phyloP scores from a whole-genome alignment of 495 filamentous ascomycete species.

The Talaromyces adpressus region DNA sequence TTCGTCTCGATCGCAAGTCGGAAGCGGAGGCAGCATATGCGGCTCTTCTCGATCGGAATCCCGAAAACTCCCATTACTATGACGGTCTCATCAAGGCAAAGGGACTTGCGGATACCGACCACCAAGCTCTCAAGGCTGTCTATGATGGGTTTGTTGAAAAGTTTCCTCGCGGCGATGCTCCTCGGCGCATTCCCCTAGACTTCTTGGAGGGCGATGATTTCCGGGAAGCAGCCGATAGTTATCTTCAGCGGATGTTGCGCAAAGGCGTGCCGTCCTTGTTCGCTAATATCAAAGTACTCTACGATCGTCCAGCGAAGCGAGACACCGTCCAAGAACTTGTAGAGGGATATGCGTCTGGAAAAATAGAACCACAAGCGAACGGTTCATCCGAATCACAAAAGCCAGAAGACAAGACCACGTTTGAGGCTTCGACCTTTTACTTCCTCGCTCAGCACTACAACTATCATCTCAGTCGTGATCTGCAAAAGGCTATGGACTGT shows the following conservation, averaged over 20 bases:
- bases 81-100: slow-evolving; percentile 62
- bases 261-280: slow-evolving; percentile 97
- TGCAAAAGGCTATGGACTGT: slow-evolving; percentile 70
- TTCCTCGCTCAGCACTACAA: slow-evolving; percentile 97
- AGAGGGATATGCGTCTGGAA: slow-evolving; percentile 61
- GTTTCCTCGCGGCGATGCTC: slow-evolving; percentile 75
- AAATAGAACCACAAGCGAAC: slow-evolving; percentile 33
- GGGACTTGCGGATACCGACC: slow-evolving; percentile 54
- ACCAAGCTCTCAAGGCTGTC: slow-evolving; percentile 55
- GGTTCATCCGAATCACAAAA: slow-evolving; percentile 34
- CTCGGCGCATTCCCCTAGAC: slow-evolving; percentile 79
- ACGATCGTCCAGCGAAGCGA: slow-evolving; percentile 68
- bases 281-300: slow-evolving; percentile 90
- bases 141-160: slow-evolving; percentile 80
- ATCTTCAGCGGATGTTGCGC: slow-evolving; percentile 78
- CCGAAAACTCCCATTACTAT: slow-evolving; percentile 84
- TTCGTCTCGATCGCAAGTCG: slow-evolving; percentile 66
- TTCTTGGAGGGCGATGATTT: slow-evolving; percentile 85
- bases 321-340: slow-evolving; percentile 67
- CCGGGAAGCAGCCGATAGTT: slow-evolving; percentile 66
- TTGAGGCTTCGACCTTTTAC: slow-evolving; percentile 71
- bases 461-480: slow-evolving; percentile 78
- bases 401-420: slow-evolving; percentile 50
- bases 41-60: slow-evolving; percentile 74
- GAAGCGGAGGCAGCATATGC: slow-evolving; percentile 81